phyloP scores from a whole-genome alignment of 495 filamentous ascomycete species.

The Penicillium cataractarum region DNA sequence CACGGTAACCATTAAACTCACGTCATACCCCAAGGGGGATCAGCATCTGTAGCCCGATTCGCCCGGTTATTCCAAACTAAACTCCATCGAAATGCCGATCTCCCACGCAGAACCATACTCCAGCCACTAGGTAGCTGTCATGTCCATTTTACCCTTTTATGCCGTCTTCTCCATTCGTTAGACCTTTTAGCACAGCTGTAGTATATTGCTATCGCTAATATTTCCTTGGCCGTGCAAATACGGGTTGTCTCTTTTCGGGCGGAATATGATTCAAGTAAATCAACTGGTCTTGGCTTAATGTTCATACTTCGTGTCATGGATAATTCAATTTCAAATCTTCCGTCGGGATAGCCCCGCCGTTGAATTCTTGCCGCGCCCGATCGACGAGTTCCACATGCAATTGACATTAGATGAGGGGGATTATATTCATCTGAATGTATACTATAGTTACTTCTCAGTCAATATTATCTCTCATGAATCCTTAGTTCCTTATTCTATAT shows the following conservation, averaged over 20 bases:
- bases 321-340: background rate
- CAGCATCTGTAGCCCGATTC: background rate
- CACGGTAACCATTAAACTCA: background rate
- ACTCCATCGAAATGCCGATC: background rate
- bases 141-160: background rate
- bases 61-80: background rate
- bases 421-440: background rate
- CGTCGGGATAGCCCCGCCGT: conserved; percentile 1
- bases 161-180: too few relatives aligned
- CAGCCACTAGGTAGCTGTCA: background rate
- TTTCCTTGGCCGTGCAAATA: too few relatives aligned
- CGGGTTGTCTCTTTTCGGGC: too few relatives aligned
- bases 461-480: too few relatives aligned
- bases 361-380: background rate
- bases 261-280: background rate
- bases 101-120: background rate
- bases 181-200: background rate
- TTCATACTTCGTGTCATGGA: background rate
- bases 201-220: too few relatives aligned
- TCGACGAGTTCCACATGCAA: background rate
- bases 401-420: background rate
- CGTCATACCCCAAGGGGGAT: background rate
- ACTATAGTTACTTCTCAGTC: background rate
- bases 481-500: too few relatives aligned
- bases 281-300: background rate